Conservation (phyloP, 2,329 filamentous ascomycete species). For the Hypoxylon sp. region DNA sequence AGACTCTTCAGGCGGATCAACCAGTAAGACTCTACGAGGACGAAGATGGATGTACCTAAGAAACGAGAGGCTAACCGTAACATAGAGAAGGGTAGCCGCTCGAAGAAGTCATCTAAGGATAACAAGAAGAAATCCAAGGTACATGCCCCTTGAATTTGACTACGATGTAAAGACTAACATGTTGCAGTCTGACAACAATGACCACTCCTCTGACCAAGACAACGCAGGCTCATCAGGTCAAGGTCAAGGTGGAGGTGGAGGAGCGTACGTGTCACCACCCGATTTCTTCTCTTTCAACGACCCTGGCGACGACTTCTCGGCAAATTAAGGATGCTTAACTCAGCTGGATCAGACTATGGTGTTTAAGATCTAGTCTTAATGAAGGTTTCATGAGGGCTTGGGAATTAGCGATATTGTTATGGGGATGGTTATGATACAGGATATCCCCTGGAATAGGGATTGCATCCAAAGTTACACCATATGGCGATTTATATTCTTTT, state of each 20-base stretch:
- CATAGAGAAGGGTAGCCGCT: constrained; percentile 32
- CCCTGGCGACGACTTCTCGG: constrained; percentile 37
- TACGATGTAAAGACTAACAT: constrained; percentile 17
- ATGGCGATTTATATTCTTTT: constrained; percentile 1
- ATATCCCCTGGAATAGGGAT: neutral
- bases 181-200: constrained; percentile 21
- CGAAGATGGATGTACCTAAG: neutral
- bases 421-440: neutral
- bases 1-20: constrained; percentile 27
- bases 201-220: constrained; percentile 21
- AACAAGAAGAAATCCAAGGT: constrained; percentile 41
- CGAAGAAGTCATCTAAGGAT: constrained; percentile 35
- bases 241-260: constrained; percentile 17
- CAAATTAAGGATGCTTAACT: constrained; percentile 12
- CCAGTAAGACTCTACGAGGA: constrained; percentile 27
- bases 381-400: neutral
- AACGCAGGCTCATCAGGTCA: constrained; percentile 29
- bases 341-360: neutral
- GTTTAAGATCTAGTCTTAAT: neutral
- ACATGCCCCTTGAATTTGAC: neutral
- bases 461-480: neutral
- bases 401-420: neutral
- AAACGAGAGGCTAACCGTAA: constrained; percentile 17
- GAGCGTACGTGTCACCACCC: constrained; percentile 39
- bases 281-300: constrained; percentile 47